Evolutionary conservation across 371 early-diverging fungal species (phyloP).

Genomic region (Mucor velutinosus): DNA sequence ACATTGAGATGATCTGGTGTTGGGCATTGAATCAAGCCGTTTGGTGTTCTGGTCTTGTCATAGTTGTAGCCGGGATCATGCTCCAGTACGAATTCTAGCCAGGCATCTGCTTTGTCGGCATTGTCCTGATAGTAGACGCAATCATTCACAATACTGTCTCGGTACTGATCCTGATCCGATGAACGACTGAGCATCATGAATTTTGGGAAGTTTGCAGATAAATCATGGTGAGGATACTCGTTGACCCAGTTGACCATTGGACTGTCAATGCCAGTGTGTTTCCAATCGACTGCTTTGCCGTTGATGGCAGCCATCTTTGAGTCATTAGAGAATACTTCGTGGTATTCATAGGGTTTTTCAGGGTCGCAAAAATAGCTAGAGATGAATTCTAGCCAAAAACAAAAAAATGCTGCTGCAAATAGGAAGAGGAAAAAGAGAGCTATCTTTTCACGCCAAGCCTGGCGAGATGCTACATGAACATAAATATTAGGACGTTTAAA

Average conservation of each 20-base stretch:
- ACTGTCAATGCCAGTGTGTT: slow-evolving; percentile 4
- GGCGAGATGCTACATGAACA: slow-evolving; percentile 33
- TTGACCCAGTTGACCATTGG: slow-evolving; percentile 30
- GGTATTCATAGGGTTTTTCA: slow-evolving; percentile 29
- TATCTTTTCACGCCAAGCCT: slow-evolving; percentile 55
- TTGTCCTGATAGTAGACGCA: slow-evolving; percentile 35
- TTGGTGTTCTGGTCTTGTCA: not conserved
- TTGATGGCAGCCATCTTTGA: slow-evolving; percentile 39
- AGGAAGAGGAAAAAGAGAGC: slow-evolving; percentile 34
- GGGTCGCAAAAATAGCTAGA: slow-evolving; percentile 47
- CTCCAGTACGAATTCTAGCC: slow-evolving; percentile 31
- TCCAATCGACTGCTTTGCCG: slow-evolving; percentile 46
- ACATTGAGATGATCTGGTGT: slow-evolving; percentile 32
- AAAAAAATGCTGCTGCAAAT: slow-evolving; percentile 31
- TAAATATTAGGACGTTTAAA: not conserved
- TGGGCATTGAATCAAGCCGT: slow-evolving; percentile 33
- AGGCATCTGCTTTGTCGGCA: slow-evolving; percentile 35
- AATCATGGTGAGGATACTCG: slow-evolving; percentile 41
- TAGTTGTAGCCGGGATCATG: slow-evolving; percentile 41
- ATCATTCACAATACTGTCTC: slow-evolving; percentile 23
- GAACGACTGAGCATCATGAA: slow-evolving; percentile 38
- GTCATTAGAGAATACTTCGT: slow-evolving; percentile 30
- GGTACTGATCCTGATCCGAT: slow-evolving; percentile 14
- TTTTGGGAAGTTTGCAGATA: slow-evolving; percentile 48
- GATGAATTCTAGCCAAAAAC: slow-evolving; percentile 48